Evolutionary conservation across 495 filamentous ascomycete genomes (phyloP), one percentile per base, ranked within the genome.

Genomic region (Daldinia childiae): DNA sequence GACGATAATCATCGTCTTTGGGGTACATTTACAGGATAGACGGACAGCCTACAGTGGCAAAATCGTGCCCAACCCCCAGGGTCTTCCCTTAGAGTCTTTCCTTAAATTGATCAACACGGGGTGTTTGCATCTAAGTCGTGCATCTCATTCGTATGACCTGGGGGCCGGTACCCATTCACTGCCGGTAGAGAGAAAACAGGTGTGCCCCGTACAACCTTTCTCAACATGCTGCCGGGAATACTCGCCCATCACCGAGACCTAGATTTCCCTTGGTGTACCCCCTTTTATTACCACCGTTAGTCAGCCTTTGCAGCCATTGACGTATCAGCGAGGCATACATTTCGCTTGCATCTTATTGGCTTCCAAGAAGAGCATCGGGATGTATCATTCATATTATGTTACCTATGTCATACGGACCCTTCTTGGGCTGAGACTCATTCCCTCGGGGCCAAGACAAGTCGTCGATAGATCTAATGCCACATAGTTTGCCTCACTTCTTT

Each of bases 281-380:
- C 69, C n/a, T n/a, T 26, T 57, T 17, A 38, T 63, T 67, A 67
- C 64, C 21, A 68, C 70, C 48, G 64, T 68, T 68, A 57, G 63
- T 60, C 59, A 64, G 39, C 48, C 58, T 34, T 21, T 41, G 30
- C 61, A 72, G 70, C 70, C 70, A 72, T 72, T 72, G 70, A 72
- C 70, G 70, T 72, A 72, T 72, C 56, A 68, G 36, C 45, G 41
- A 39, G 30, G 63, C 60, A 64, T 19, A 19, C 43, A 57, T 60
- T 65, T 57, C 38, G 34, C n/a, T 45, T 27, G 32, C 29, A 1
- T 45, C 26, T 36, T 34, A 59, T 36, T 60, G 41, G 54, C 38
- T 26, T 21, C 48, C 54, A 59, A 65, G 59, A 50, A n/a, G 64
- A 32, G 52, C 24, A 45, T 67, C 64, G 69, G 69, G 64, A 48